Percentiles rank a stretch among this genome's conserved stretches.
phyloP scores from a whole-genome alignment of 2,329 filamentous ascomycete genomes.

The Nothopassalora personata region DNA sequence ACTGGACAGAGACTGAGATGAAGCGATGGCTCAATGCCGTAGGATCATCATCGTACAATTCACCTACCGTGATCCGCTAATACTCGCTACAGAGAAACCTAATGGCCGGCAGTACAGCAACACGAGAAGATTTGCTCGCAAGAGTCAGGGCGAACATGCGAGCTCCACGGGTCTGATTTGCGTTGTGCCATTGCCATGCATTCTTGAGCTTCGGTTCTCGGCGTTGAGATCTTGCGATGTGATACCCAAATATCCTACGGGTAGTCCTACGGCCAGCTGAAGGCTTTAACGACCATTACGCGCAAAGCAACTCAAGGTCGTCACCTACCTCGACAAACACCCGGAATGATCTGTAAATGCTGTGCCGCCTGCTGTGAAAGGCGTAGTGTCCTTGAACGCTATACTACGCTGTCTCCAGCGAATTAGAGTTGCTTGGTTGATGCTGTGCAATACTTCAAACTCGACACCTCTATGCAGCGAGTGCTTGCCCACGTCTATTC shows the following conservation, averaged over 20 bases:
- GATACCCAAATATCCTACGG: neutral
- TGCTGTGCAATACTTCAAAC: too few species aligned
- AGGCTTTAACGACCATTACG: too few species aligned
- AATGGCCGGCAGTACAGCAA: conserved; percentile 54
- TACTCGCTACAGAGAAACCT: conserved; percentile 53
- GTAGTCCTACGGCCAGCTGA: too few species aligned
- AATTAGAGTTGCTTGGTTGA: too few species aligned
- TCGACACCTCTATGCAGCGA: too few species aligned
- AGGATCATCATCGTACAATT: conserved; percentile 33
- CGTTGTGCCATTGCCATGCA: neutral
- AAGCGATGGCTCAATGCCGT: conserved; percentile 75
- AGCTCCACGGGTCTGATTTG: conserved; percentile 31
- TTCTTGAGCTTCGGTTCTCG: neutral
- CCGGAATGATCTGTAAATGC: too few species aligned
- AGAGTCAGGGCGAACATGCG: conserved; percentile 65
- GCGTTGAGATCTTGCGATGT: neutral
- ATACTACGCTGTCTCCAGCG: too few species aligned
- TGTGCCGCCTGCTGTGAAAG: too few species aligned
- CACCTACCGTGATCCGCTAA: conserved; percentile 1
- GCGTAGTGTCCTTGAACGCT: too few species aligned
- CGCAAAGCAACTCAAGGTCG: too few species aligned
- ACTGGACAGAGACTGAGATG: conserved; percentile 77
- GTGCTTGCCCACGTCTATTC: too few species aligned
- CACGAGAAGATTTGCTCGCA: conserved; percentile 60
- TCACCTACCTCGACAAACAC: too few species aligned